Percentiles rank a stretch among this genome's conserved stretches.
These are phyloP conservation scores for Salix viminalis DNA, from an alignment of 345 rosid species.

Conservation along the genomic window DNA sequence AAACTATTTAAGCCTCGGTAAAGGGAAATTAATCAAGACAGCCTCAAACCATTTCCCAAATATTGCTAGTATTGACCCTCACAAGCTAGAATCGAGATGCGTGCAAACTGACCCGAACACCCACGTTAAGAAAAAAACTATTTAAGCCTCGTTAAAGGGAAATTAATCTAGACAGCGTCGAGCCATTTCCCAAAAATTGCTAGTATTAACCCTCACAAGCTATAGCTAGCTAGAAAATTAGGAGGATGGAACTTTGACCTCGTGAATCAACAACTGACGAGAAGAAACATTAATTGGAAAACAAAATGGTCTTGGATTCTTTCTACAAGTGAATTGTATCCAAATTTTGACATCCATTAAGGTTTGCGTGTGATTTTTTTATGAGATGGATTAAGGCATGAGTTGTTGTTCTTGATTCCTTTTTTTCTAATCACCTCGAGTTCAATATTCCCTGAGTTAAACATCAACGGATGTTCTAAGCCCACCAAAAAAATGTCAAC, in stretches of 20 bases:
- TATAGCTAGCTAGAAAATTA: too few species aligned
- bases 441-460: not conserved
- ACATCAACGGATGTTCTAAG: not conserved
- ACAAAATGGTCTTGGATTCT: not conserved
- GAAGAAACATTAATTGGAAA: not conserved
- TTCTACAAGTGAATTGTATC: not conserved
- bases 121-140: too few species aligned
- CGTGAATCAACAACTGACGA: too few species aligned
- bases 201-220: not conserved
- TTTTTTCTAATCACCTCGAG: not conserved
- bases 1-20: too few species aligned
- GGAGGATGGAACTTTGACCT: not conserved
- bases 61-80: too few species aligned
- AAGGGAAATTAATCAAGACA: too few species aligned
- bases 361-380: not conserved
- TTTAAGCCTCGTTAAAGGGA: too few species aligned
- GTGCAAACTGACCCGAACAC: too few species aligned
- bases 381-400: not conserved
- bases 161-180: not conserved
- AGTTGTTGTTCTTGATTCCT: not conserved
- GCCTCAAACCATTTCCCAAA: too few species aligned
- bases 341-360: not conserved
- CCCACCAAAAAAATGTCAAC: slow-evolving; percentile 6
- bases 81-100: too few species aligned
- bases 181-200: not conserved